Conservation (phyloP, 1,284 basidiomycete genomes). For the Trametes versicolor region DNA sequence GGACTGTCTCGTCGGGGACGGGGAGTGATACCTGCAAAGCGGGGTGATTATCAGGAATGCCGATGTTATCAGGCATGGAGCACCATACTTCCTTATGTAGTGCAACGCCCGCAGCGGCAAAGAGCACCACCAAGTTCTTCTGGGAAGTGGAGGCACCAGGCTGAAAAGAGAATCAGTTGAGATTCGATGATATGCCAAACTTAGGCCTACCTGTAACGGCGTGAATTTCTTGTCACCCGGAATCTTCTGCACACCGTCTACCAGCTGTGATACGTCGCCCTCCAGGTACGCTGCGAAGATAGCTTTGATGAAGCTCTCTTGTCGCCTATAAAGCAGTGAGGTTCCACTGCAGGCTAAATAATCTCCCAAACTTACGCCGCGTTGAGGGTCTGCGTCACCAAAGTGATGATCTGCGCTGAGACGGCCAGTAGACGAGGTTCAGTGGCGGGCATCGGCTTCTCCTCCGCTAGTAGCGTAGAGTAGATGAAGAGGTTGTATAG, state of each 20-base stretch:
- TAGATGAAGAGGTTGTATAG: slow-evolving; percentile 78
- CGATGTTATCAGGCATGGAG: background rate
- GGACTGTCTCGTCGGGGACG: slow-evolving; percentile 55
- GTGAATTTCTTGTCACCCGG: slow-evolving; percentile 50
- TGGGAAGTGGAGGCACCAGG: slow-evolving; percentile 55
- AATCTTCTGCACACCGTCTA: slow-evolving; percentile 62
- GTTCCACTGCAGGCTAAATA: background rate
- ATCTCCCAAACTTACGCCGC: slow-evolving; percentile 23
- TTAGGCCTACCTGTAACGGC: slow-evolving; percentile 55
- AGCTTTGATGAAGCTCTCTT: slow-evolving; percentile 61
- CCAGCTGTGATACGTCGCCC: slow-evolving; percentile 64
- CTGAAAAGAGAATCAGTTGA: slow-evolving; percentile 46
- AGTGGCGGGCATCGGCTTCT: slow-evolving; percentile 53
- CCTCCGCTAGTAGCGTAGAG: slow-evolving; percentile 54
- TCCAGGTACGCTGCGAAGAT: slow-evolving; percentile 69
- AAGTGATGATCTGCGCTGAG: slow-evolving; percentile 70
- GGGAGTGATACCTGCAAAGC: slow-evolving; percentile 57
- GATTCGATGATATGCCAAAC: background rate
- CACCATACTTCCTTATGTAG: slow-evolving; percentile 71
- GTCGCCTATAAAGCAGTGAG: slow-evolving; percentile 53
- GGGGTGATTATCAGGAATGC: background rate
- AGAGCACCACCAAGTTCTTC: slow-evolving; percentile 72
- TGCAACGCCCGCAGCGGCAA: slow-evolving; percentile 71
- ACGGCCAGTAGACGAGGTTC: slow-evolving; percentile 75
- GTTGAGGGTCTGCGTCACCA: slow-evolving; percentile 73